Base-by-base conservation (phyloP, 169 alveolate genomes). In the Cardiosporidium cionae region DNA sequence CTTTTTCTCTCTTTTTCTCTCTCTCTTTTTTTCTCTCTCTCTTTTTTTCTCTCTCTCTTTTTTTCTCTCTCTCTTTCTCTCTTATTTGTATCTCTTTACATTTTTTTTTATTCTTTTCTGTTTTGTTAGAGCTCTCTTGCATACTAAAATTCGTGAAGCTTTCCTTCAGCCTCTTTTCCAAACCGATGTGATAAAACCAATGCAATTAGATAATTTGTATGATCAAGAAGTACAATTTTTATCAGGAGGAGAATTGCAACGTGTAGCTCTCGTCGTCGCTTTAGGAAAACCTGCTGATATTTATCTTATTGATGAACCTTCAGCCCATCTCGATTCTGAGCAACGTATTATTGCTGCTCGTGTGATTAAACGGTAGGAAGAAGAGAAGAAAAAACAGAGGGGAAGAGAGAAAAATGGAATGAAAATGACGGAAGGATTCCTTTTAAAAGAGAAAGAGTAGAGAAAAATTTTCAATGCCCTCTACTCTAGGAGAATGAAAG, bases 321-420 rank as follows among this genome's bases (percentile, higher is more conserved):
- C 99, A 1, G 99, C 99, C 27, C 97, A 98, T 81, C 86, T 98
- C 54, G 99, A 98, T 75, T 96, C 99, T 0, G 99, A 98, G 74
- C 98, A 98, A 78, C 95, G 99, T 86, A 94, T 98, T 35, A 88
- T 94, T 54, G 99, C 99, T 7, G 96, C 99, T n/a, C 94, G 96
- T 65, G 97, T 98, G 53, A 96, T 98, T 86, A 98, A 98, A 79
- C 85, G 99, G 84, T 71, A 22, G 1, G 52, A 33, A 7, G 32
- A 2, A 63, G 2, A 67, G 25, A 16, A n/a, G 28, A 32, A 3
- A n/a, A n/a, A n/a, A n/a, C n/a, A n/a, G n/a, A n/a, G 76, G 27
- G 16, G 27, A 16, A 34, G 63, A 2, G 35, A n/a, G 25, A 37
- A 3, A 32, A 44, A 32, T n/a, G n/a, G n/a, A n/a, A n/a, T n/a